Evolutionary conservation across 805 yeast genomes (phyloP).

Genomic region (Saturnispora halmiae): DNA sequence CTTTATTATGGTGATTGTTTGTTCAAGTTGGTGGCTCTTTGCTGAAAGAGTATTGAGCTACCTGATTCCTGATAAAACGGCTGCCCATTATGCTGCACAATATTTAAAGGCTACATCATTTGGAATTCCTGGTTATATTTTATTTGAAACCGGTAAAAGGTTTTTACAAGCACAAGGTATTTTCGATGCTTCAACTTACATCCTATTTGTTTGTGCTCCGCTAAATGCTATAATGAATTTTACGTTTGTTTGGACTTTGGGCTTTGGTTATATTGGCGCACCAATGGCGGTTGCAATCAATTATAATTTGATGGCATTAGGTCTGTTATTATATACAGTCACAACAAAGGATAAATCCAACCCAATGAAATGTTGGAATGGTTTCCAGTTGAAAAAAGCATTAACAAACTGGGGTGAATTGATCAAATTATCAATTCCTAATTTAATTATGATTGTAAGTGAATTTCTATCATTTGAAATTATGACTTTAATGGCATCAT

Average conservation of each 20-base stretch:
- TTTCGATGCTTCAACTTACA: constrained; percentile 72
- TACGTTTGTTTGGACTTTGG: constrained; percentile 59
- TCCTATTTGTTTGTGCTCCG: constrained; percentile 63
- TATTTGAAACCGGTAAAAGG: constrained; percentile 64
- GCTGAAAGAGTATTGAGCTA: constrained; percentile 39
- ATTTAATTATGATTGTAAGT: constrained; percentile 66
- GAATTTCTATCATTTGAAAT: constrained; percentile 77
- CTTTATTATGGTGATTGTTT: constrained; percentile 45
- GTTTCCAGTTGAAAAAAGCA: constrained; percentile 27
- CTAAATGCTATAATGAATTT: constrained; percentile 61
- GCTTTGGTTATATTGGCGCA: constrained; percentile 65
- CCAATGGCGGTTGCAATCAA: constrained; percentile 67
- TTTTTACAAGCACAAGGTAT: constrained; percentile 70
- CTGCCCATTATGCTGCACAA: constrained; percentile 45
- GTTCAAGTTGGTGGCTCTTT: constrained; percentile 50
- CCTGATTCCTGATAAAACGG: constrained; percentile 36
- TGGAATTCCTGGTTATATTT: constrained; percentile 63
- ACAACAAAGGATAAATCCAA: constrained; percentile 34
- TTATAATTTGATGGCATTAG: constrained; percentile 59
- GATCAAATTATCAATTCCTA: constrained; percentile 60
- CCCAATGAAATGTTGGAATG: constrained; percentile 31
- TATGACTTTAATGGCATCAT: constrained; percentile 58
- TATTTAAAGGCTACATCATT: constrained; percentile 48
- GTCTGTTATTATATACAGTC: constrained; percentile 40
- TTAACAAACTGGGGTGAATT: constrained; percentile 55